Conservation (phyloP, 495 filamentous ascomycete species). For the Amniculicola lignicola region DNA sequence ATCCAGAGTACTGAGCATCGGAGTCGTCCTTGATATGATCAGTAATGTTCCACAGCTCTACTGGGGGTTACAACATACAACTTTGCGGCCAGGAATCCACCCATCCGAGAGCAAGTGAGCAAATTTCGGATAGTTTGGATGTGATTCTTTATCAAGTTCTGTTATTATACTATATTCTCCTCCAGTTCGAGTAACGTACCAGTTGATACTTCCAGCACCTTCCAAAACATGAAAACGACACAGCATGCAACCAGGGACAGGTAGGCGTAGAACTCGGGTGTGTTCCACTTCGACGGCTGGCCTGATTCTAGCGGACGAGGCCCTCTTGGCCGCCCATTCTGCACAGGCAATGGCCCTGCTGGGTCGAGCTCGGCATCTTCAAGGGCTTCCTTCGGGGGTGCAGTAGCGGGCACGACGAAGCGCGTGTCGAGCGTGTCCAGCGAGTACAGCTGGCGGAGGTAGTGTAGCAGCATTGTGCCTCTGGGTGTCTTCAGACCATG, state of each 20-base stretch:
- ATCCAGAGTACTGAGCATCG: slow-evolving; percentile 81
- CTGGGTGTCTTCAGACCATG: slow-evolving; percentile 4
- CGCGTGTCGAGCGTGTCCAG: slow-evolving; percentile 92
- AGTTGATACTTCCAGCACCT: too few species aligned
- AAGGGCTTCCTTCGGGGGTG: slow-evolving; percentile 56
- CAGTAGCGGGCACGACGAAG: slow-evolving; percentile 69
- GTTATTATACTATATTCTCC: too few species aligned
- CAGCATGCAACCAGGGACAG: slow-evolving; percentile 63
- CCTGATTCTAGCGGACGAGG: slow-evolving; percentile 41
- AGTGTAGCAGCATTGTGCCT: slow-evolving; percentile 38
- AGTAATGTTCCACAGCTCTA: not conserved
- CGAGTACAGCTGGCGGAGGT: slow-evolving; percentile 63
- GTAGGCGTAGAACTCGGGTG: slow-evolving; percentile 82
- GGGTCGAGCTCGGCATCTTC: slow-evolving; percentile 42
- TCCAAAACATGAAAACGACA: slow-evolving; percentile 90
- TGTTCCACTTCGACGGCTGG: slow-evolving; percentile 72
- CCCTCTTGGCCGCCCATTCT: slow-evolving; percentile 41
- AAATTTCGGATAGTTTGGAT: slow-evolving; percentile 78
- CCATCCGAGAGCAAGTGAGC: slow-evolving; percentile 68
- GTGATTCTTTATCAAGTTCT: slow-evolving; percentile 63
- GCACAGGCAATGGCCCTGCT: slow-evolving; percentile 33
- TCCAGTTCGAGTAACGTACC: too few species aligned
- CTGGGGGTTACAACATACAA: slow-evolving; percentile 56
- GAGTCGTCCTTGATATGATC: slow-evolving; percentile 67
- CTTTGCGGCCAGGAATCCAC: slow-evolving; percentile 93